Evolutionary conservation across 768 basidiomycete species (phyloP).

Genomic region (Phylloporus arenicola): DNA sequence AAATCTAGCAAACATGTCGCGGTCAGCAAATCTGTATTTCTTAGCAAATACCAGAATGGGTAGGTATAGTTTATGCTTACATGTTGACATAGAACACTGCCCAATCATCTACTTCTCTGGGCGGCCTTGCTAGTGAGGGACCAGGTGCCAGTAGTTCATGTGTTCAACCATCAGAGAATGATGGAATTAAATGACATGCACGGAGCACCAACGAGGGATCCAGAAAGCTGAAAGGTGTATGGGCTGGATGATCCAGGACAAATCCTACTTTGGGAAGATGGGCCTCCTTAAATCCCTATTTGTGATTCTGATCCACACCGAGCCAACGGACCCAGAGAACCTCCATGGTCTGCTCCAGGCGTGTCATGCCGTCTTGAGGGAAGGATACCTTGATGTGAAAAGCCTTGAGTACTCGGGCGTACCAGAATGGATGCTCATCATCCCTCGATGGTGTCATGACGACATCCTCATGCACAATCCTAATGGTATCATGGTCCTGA

Average conservation of each 20-base stretch:
- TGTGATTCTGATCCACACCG: constrained; percentile 1
- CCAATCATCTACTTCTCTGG: not conserved
- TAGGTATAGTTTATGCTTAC: not conserved
- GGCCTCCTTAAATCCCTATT: constrained; percentile 6
- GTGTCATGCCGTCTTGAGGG: not conserved
- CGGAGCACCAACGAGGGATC: not conserved
- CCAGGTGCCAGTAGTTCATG: not conserved
- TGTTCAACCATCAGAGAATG: not conserved
- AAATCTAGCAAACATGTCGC: constrained; percentile 1
- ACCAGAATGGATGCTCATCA: constrained; percentile 18
- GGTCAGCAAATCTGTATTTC: not conserved
- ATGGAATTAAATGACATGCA: not conserved
- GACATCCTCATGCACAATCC: not conserved
- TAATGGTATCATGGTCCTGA: constrained; percentile 6
- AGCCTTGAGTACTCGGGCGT: constrained; percentile 14
- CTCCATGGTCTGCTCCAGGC: not conserved
- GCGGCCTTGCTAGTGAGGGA: not conserved
- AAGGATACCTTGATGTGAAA: constrained; percentile 7
- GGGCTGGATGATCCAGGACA: not conserved
- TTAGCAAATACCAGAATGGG: not conserved
- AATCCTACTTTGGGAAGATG: constrained; percentile 18
- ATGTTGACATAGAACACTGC: not conserved
- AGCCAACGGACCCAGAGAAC: constrained; percentile 25
- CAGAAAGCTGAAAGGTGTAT: not conserved
- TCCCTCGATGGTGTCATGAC: constrained; percentile 10